Evolutionary conservation across 73 alveolate genomes (phyloP).

Genomic region (Durusdinium trenchii): DNA sequence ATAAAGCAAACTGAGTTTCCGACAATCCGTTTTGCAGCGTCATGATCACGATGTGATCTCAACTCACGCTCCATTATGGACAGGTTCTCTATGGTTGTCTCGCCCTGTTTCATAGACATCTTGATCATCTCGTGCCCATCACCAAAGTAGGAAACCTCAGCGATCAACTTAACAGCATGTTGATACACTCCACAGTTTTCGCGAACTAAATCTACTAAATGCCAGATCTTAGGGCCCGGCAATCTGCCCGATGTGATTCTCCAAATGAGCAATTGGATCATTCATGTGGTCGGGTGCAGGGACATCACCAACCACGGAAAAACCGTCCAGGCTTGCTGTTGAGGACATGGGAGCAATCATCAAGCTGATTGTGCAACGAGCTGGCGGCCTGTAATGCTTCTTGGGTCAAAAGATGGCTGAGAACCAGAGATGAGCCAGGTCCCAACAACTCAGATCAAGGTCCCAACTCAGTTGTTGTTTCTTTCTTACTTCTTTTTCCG

Average conservation of each 20-base stretch:
- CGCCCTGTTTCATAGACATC: background rate
- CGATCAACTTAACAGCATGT: too few relatives aligned
- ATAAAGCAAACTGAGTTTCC: background rate
- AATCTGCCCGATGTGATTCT: background rate
- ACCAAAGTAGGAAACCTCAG: background rate
- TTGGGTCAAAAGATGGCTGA: too few relatives aligned
- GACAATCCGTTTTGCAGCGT: slow-evolving; percentile 5
- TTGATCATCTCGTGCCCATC: slow-evolving; percentile 3
- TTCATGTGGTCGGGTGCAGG: too few relatives aligned
- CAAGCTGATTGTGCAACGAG: too few relatives aligned
- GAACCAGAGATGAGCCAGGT: too few relatives aligned
- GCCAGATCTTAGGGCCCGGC: background rate
- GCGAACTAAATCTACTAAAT: too few relatives aligned
- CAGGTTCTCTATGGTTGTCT: background rate
- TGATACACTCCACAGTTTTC: too few relatives aligned
- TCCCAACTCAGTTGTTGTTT: too few relatives aligned
- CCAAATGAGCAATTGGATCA: background rate
- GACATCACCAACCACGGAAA: background rate
- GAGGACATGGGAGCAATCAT: slow-evolving; percentile 8
- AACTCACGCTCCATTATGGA: background rate
- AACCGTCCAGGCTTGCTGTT: background rate
- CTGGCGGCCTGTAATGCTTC: too few relatives aligned
- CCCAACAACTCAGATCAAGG: too few relatives aligned
- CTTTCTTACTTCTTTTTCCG: too few relatives aligned
- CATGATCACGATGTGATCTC: background rate